Evolutionary conservation across 106 monocot genomes (phyloP), one percentile per base, ranked within the genome.

Genomic region (Iris macrosiphon): DNA sequence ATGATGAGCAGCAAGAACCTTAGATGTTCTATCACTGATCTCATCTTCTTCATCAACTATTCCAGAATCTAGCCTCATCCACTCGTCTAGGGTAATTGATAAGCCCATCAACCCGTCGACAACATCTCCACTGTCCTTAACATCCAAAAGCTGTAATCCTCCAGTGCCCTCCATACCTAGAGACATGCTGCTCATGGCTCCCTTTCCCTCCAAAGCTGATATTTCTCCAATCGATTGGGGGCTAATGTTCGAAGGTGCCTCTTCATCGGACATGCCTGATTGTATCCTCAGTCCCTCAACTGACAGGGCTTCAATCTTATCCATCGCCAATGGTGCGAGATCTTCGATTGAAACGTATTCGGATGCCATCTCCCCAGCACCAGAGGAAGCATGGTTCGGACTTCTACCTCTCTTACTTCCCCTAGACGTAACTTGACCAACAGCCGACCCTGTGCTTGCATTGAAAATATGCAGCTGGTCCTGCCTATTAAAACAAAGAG

Each of bases 261-360:
- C 95, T 33, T 76, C 71, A 38, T 83, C 75, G 7, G 82, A 74
- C 95, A 96, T 72, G 52, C 85, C 95, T 40, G 89, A 82, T 69
- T 96, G 95, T 68, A 96, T 96, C 72, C 85, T 79, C 30, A 96
- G 54, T 15, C 95, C 95, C 57, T 96, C 95, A 26, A 96, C 75
- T n/a, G 89, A 96, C 9, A 96, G 52, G 31, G 95, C 85, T 69
- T 96, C 95, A 23, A 96, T 86, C 62, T 96, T 79, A 49, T 89
- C 89, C 89, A 96, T 96, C 18, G 95, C 95, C 45, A 85, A 66
- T 19, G 95, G 95, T 48, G 89, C 95, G 66, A 96, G 89, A 68
- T 96, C 82, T 66, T 96, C 89, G 12, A 96, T 67, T 6, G 89
- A 89, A 34, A 96, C 85, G 55, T 82, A 96, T 40, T 89, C 84